phyloP scores from a whole-genome alignment of 768 basidiomycete species.

The Russula abietina region DNA sequence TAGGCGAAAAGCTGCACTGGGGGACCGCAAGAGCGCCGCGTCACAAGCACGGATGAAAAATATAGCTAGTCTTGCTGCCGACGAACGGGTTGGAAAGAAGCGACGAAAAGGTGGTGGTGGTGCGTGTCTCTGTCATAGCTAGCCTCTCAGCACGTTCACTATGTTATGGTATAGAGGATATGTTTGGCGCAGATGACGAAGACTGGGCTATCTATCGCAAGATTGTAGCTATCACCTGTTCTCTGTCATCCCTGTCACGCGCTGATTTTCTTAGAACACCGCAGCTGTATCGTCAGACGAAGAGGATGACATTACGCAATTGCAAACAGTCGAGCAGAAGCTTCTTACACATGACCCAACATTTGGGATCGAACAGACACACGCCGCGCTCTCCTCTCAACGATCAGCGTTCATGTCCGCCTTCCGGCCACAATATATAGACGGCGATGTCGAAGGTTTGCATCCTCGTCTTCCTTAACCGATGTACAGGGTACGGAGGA shows the following conservation, averaged over 20 bases:
- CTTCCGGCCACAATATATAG: conserved; percentile 74
- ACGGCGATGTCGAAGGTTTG: conserved; percentile 61
- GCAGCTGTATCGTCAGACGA: conserved; percentile 76
- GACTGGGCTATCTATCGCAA: conserved; percentile 98
- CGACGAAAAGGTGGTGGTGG: conserved; percentile 79
- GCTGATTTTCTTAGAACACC: conserved; percentile 46
- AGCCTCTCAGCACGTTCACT: conserved; percentile 28
- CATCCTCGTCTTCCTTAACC: neutral
- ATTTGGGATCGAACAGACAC: conserved; percentile 78
- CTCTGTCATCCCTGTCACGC: neutral
- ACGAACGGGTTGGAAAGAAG: conserved; percentile 76
- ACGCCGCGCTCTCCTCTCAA: conserved; percentile 67
- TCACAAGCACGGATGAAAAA: conserved; percentile 91
- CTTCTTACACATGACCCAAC: conserved; percentile 77
- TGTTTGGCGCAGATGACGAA: conserved; percentile 89
- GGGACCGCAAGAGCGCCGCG: conserved; percentile 73
- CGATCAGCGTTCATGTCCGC: conserved; percentile 82
- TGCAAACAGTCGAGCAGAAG: conserved; percentile 72
- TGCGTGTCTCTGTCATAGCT: conserved; percentile 31
- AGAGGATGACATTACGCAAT: conserved; percentile 72
- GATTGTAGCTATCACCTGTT: conserved; percentile 55
- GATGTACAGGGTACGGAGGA: conserved; percentile 38
- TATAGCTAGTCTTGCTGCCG: conserved; percentile 86
- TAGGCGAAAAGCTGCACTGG: conserved; percentile 71
- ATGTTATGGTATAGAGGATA: conserved; percentile 58